A percentile compares a stretch with the other conserved stretches of the same genome.
phyloP scores from a whole-genome alignment of 129 eudicot genomes.

The Rutidosis leptorrhynchoides region DNA sequence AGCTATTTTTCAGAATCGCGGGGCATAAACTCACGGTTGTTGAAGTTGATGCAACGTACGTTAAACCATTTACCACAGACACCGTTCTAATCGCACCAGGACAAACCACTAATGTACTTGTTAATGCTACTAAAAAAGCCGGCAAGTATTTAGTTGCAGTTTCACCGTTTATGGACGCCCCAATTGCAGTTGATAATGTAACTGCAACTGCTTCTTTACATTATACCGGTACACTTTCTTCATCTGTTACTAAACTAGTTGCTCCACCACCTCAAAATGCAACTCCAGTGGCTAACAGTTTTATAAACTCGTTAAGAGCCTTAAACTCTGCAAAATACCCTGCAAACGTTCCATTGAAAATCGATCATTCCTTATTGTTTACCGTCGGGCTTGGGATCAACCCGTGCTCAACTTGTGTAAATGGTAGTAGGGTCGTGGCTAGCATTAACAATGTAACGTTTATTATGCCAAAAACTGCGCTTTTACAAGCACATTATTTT shows the following conservation, averaged over 20 bases:
- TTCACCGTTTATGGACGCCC: conserved; percentile 70
- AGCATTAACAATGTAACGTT: conserved; percentile 65
- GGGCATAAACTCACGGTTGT: conserved; percentile 67
- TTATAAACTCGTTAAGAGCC: conserved; percentile 50
- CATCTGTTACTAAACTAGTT: conserved; percentile 42
- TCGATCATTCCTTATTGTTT: conserved; percentile 63
- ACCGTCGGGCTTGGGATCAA: conserved; percentile 70
- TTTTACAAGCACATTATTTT: conserved; percentile 71
- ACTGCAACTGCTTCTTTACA: conserved; percentile 63
- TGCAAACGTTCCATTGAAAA: conserved; percentile 46
- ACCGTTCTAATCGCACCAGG: conserved; percentile 66
- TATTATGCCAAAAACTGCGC: conserved; percentile 60
- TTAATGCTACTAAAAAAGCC: conserved; percentile 32
- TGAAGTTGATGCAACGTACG: conserved; percentile 67
- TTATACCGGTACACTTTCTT: conserved; percentile 47
- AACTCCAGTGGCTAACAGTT: conserved; percentile 48
- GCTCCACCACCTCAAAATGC: conserved; percentile 64
- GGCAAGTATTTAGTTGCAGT: conserved; percentile 61
- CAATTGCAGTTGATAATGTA: conserved; percentile 53
- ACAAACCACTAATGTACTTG: conserved; percentile 63
- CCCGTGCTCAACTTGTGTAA: conserved; percentile 56
- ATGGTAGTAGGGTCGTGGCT: conserved; percentile 55
- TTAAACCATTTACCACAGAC: conserved; percentile 57
- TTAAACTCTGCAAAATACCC: conserved; percentile 59
- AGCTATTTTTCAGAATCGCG: conserved; percentile 62